These are phyloP conservation scores for Lipomyces chichibuensis DNA, from an alignment of 805 yeast genomes.

Conservation along the genomic window DNA sequence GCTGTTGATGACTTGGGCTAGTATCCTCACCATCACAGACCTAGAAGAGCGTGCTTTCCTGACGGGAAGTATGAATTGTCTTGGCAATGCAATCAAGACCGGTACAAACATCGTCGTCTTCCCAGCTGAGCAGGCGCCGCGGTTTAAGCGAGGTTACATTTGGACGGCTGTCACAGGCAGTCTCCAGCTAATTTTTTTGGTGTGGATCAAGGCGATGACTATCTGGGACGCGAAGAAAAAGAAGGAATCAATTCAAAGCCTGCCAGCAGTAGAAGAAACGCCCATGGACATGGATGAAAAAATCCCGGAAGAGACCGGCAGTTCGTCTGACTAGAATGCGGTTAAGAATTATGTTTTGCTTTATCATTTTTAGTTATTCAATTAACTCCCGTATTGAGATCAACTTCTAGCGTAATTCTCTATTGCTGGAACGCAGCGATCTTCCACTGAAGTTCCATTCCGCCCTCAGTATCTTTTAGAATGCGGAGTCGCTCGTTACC, in stretches of 20 bases:
- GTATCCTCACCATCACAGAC: constrained; percentile 17
- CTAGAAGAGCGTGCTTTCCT: constrained; percentile 45
- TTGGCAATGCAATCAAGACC: constrained; percentile 52
- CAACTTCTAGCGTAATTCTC: too few relatives aligned
- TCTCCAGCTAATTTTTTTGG: constrained; percentile 13
- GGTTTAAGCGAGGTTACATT: constrained; percentile 48
- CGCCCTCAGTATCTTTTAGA: too few relatives aligned
- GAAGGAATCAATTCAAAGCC: not conserved
- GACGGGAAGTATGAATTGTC: constrained; percentile 44
- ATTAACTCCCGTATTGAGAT: too few relatives aligned
- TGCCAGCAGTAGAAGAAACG: not conserved
- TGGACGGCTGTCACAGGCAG: constrained; percentile 27
- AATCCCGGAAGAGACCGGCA: not conserved
- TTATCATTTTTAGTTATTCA: not conserved
- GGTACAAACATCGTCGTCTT: constrained; percentile 53
- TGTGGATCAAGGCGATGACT: constrained; percentile 16
- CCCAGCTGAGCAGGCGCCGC: constrained; percentile 50
- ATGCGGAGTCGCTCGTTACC: too few relatives aligned
- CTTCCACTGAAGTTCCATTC: too few relatives aligned
- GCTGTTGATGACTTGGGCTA: constrained; percentile 30
- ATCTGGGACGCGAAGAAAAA: constrained; percentile 13
- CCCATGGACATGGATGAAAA: not conserved
- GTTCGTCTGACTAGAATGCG: not conserved
- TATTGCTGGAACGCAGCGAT: too few relatives aligned
- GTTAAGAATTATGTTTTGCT: not conserved